These are phyloP conservation scores for Cicer pinnatifidum DNA, from an alignment of 306 rosid genomes.

Conservation along the genomic window DNA sequence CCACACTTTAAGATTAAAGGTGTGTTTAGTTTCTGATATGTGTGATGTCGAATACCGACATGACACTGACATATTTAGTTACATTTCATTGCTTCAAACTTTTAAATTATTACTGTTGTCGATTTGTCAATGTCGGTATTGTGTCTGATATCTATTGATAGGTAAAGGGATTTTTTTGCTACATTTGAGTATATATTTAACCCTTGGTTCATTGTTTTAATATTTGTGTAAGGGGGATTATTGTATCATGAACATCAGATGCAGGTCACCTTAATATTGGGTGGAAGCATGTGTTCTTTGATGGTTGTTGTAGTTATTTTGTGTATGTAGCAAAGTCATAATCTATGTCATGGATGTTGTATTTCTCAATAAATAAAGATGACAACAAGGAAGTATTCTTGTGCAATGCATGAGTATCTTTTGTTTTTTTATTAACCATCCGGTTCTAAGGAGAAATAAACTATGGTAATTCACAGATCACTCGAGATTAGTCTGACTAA, in stretches of 20 bases:
- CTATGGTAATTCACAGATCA: too few species aligned
- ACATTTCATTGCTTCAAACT: too few species aligned
- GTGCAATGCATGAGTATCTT: not conserved
- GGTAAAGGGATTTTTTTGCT: constrained; percentile 5
- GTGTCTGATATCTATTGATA: too few species aligned
- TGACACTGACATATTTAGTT: too few species aligned
- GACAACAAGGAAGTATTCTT: not conserved
- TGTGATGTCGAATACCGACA: too few species aligned
- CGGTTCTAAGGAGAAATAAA: too few species aligned
- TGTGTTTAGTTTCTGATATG: not conserved
- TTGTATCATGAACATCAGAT: not conserved
- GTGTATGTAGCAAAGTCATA: not conserved
- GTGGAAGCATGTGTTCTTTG: constrained; percentile 31
- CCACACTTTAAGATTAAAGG: not conserved
- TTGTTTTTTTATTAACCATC: too few species aligned
- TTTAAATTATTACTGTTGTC: too few species aligned
- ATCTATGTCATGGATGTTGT: constrained; percentile 11
- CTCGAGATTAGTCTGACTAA: too few species aligned
- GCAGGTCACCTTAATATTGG: constrained; percentile 1
- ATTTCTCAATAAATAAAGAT: not conserved
- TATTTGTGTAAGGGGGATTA: not conserved
- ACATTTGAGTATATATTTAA: not conserved
- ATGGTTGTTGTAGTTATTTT: constrained; percentile 19
- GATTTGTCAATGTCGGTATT: too few species aligned
- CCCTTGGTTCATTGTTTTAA: constrained; percentile 21